Evolutionary conservation across 2,329 filamentous ascomycete genomes (phyloP).

Genomic region (Chrysoporthe deuterocubensis): DNA sequence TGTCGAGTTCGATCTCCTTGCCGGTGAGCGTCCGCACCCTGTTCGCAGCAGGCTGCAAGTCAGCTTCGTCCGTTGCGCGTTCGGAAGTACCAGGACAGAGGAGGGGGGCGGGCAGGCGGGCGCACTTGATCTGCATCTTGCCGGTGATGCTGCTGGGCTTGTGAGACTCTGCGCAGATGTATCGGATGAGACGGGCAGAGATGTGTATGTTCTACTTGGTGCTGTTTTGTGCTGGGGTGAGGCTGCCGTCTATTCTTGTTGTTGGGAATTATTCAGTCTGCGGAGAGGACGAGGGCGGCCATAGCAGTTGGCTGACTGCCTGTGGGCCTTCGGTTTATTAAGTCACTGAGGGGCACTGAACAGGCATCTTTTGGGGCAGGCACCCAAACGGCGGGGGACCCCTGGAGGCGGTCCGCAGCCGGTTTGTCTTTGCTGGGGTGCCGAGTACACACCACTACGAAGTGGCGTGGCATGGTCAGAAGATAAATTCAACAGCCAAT

Average conservation of each 20-base stretch:
- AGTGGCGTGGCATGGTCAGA: not conserved
- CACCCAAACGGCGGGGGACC: not conserved
- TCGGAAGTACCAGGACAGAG: not conserved
- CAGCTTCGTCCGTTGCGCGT: conserved; percentile 1
- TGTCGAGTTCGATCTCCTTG: conserved; percentile 98
- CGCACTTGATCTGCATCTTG: conserved; percentile 59
- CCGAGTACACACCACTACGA: not conserved
- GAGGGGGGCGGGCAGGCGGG: conserved; percentile 17
- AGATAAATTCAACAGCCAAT: not conserved
- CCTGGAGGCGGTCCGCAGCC: not conserved
- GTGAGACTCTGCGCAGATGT: conserved; percentile 20
- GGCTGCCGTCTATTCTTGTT: not conserved
- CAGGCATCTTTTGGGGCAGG: conserved; percentile 1
- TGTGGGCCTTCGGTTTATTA: conserved; percentile 4
- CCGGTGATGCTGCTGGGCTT: conserved; percentile 23
- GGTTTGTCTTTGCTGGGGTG: not conserved
- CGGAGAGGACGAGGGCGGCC: conserved; percentile 34
- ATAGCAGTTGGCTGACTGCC: not conserved
- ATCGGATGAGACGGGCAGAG: not conserved
- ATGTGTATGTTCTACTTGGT: not conserved
- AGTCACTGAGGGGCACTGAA: conserved; percentile 27
- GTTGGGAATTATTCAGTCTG: not conserved
- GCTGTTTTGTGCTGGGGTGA: not conserved
- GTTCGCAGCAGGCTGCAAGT: conserved; percentile 21
- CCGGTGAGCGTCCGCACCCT: conserved; percentile 97